phyloP scores from a whole-genome alignment of 306 rosid species.

The Pterocarpus santalinus region DNA sequence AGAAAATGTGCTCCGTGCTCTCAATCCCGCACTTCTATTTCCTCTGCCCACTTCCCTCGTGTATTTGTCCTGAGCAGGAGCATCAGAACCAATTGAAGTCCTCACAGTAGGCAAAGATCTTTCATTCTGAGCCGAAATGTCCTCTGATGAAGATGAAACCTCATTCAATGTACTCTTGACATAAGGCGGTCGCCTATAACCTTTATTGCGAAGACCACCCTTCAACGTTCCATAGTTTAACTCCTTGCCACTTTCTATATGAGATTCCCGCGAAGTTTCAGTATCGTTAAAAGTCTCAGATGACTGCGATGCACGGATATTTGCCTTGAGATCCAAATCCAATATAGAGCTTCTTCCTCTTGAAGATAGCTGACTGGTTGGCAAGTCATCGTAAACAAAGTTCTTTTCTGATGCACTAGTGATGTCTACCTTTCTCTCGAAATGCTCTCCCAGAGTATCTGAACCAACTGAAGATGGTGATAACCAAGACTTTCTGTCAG shows the following conservation, averaged over 20 bases:
- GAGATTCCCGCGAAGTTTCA: slow-evolving; percentile 48
- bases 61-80: slow-evolving; percentile 55
- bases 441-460: slow-evolving; percentile 49
- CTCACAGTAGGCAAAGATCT: slow-evolving; percentile 52
- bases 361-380: slow-evolving; percentile 48
- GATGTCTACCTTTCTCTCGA: slow-evolving; percentile 46
- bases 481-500: slow-evolving; percentile 48
- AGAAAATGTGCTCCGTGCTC: slow-evolving; percentile 38
- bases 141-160: slow-evolving; percentile 46
- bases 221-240: slow-evolving; percentile 69
- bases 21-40: slow-evolving; percentile 44
- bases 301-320: slow-evolving; percentile 38
- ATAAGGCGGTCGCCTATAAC: slow-evolving; percentile 59
- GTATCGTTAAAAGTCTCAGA: slow-evolving; percentile 48
- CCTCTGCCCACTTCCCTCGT: slow-evolving; percentile 49
- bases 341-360: slow-evolving; percentile 44
- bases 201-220: slow-evolving; percentile 90
- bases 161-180: slow-evolving; percentile 48
- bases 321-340: slow-evolving; percentile 40
- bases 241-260: slow-evolving; percentile 54
- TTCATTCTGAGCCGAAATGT: slow-evolving; percentile 51
- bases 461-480: slow-evolving; percentile 57
- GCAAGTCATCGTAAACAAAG: slow-evolving; percentile 48
- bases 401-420: slow-evolving; percentile 43
- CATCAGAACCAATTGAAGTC: slow-evolving; percentile 51